Conservation (phyloP, 345 rosid species). For the Melastoma malabathricum region DNA sequence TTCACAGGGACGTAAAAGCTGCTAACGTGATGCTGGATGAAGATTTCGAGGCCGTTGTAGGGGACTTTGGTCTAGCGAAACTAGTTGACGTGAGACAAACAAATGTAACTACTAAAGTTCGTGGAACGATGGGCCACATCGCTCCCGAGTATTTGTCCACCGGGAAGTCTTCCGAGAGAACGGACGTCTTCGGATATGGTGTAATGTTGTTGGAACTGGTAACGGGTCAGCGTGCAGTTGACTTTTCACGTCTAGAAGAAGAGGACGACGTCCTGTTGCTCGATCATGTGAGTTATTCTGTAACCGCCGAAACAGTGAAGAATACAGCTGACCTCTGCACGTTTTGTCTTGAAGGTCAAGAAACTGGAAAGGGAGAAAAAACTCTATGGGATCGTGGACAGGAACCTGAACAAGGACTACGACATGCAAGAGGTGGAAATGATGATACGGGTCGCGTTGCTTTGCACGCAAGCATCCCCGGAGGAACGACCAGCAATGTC, state of each 20-base stretch:
- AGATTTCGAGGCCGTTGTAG: constrained; percentile 95
- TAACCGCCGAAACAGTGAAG: background rate
- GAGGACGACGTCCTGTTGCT: constrained; percentile 89
- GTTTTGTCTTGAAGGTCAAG: constrained; percentile 49
- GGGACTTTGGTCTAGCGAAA: constrained; percentile 95
- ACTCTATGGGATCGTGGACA: constrained; percentile 67
- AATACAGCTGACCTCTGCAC: too few species aligned
- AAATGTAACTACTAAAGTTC: constrained; percentile 90
- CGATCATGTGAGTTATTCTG: constrained; percentile 55
- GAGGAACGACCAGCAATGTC: constrained; percentile 88
- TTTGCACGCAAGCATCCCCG: constrained; percentile 78
- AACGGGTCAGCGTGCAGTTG: constrained; percentile 96
- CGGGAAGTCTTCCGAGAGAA: constrained; percentile 88
- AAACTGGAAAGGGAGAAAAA: constrained; percentile 80
- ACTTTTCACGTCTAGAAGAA: constrained; percentile 89
- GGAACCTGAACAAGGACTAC: constrained; percentile 40
- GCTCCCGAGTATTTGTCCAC: constrained; percentile 96
- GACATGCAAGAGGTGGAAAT: constrained; percentile 64
- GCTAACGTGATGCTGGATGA: constrained; percentile 85
- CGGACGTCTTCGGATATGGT: constrained; percentile 96
- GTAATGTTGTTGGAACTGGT: constrained; percentile 93
- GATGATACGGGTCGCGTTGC: constrained; percentile 83
- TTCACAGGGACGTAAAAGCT: constrained; percentile 93
- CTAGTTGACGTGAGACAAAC: constrained; percentile 79
- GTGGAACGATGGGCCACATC: constrained; percentile 99